Evolutionary conservation across 148 eudicot genomes (phyloP).

Genomic region (Camellia japonica): DNA sequence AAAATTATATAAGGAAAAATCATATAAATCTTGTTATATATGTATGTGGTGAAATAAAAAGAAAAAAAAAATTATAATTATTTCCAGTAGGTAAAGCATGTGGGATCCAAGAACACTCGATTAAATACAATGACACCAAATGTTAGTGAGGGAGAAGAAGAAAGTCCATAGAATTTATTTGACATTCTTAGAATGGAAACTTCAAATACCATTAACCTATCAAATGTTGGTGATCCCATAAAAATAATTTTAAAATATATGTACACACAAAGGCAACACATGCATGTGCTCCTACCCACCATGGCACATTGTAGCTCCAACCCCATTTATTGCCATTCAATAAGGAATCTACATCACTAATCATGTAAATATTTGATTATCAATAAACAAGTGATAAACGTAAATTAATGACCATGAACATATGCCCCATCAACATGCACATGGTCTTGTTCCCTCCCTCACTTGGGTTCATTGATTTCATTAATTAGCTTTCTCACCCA

Average conservation of each 20-base stretch:
- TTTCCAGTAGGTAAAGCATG: too few species aligned
- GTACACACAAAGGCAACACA: background rate
- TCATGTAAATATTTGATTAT: background rate
- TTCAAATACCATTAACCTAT: background rate
- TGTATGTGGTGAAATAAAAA: too few species aligned
- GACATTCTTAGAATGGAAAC: background rate
- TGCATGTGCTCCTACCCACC: conserved; percentile 24
- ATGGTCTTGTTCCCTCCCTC: conserved; percentile 44
- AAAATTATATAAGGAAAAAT: too few species aligned
- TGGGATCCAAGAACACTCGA: too few species aligned
- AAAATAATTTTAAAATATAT: background rate
- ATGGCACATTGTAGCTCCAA: conserved; percentile 1
- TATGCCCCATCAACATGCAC: conserved; percentile 43
- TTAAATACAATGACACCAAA: background rate
- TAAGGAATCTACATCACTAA: background rate
- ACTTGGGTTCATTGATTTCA: conserved; percentile 1
- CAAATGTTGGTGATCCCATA: background rate
- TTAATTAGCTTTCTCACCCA: conserved; percentile 1
- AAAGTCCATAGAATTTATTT: background rate
- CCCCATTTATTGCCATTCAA: background rate
- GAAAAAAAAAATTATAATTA: too few species aligned
- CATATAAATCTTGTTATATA: too few species aligned
- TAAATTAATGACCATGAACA: conserved; percentile 19
- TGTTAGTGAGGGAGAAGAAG: background rate
- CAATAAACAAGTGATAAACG: background rate